Conservation (phyloP, 1,284 basidiomycete genomes). For the Trametes versicolor region DNA sequence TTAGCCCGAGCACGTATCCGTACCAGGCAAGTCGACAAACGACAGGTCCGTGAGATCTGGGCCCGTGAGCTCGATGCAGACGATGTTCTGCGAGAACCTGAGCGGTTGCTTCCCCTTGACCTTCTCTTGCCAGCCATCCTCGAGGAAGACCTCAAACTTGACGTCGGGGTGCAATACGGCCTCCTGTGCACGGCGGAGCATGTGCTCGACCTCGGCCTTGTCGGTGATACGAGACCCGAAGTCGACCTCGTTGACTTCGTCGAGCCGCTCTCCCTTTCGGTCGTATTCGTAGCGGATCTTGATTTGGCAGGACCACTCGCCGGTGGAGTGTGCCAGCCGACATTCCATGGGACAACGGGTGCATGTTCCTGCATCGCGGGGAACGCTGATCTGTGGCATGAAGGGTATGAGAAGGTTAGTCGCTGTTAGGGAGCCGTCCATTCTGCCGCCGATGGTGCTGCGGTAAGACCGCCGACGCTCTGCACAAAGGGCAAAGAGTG, state of each 20-base stretch:
- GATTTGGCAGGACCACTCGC: conserved; percentile 47
- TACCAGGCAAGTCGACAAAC: conserved; percentile 59
- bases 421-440: too few species aligned
- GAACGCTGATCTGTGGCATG: conserved; percentile 36
- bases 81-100: conserved; percentile 54
- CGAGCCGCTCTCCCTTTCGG: conserved; percentile 28
- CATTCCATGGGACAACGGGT: conserved; percentile 45
- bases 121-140: background rate
- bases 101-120: conserved; percentile 31
- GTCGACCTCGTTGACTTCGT: conserved; percentile 45
- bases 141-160: conserved; percentile 23
- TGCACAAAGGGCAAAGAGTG: background rate
- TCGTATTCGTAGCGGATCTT: conserved; percentile 45
- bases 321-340: conserved; percentile 33
- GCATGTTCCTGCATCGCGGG: conserved; percentile 37
- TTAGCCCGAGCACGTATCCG: background rate
- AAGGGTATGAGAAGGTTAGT: background rate
- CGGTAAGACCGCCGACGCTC: background rate
- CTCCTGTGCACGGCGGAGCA: conserved; percentile 55
- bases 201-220: conserved; percentile 50
- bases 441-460: too few species aligned
- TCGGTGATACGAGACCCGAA: conserved; percentile 51
- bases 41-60: conserved; percentile 55
- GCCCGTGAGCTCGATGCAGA: conserved; percentile 57
- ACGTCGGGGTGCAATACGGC: conserved; percentile 53